Evolutionary conservation across 2,329 filamentous ascomycete species (phyloP).

Genomic region (Xylariaceae sp.): DNA sequence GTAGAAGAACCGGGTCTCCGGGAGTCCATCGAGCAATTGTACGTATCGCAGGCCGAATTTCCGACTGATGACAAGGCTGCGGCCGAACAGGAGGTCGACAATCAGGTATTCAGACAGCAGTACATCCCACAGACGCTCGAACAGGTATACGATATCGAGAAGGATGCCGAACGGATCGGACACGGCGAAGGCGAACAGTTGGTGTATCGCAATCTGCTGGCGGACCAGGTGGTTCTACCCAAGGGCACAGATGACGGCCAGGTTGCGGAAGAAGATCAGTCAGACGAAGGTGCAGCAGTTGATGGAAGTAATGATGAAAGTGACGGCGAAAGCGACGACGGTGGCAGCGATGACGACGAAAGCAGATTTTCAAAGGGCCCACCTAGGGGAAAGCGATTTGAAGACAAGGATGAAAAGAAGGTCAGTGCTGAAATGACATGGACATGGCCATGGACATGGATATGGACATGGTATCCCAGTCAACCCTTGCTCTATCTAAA

Average conservation of each 20-base stretch:
- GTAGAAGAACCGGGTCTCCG: slow-evolving; percentile 57
- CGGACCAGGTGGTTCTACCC: slow-evolving; percentile 54
- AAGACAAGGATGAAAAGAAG: slow-evolving; percentile 87
- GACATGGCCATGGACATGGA: not conserved
- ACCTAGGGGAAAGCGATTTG: slow-evolving; percentile 77
- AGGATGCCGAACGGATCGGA: slow-evolving; percentile 73
- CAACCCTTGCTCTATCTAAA: not conserved
- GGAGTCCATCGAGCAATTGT: slow-evolving; percentile 60
- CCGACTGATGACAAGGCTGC: slow-evolving; percentile 45
- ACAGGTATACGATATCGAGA: slow-evolving; percentile 93
- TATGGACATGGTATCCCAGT: not conserved
- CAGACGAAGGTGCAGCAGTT: slow-evolving; percentile 45
- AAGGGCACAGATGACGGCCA: slow-evolving; percentile 32
- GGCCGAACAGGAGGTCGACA: slow-evolving; percentile 67
- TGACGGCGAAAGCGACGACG: slow-evolving; percentile 39
- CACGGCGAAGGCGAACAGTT: slow-evolving; percentile 70
- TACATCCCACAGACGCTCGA: slow-evolving; percentile 95
- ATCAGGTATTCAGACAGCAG: slow-evolving; percentile 89
- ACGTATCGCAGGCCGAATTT: slow-evolving; percentile 47
- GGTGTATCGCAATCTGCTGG: slow-evolving; percentile 79
- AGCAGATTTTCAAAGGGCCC: slow-evolving; percentile 57
- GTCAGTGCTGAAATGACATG: slow-evolving; percentile 34
- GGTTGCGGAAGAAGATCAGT: slow-evolving; percentile 35
- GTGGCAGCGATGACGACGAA: slow-evolving; percentile 36
- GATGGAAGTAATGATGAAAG: slow-evolving; percentile 37